Evolutionary conservation across 1,139 yeast genomes (phyloP), one percentile per base, ranked within the genome.

Genomic region (Protomyces gravidus): DNA sequence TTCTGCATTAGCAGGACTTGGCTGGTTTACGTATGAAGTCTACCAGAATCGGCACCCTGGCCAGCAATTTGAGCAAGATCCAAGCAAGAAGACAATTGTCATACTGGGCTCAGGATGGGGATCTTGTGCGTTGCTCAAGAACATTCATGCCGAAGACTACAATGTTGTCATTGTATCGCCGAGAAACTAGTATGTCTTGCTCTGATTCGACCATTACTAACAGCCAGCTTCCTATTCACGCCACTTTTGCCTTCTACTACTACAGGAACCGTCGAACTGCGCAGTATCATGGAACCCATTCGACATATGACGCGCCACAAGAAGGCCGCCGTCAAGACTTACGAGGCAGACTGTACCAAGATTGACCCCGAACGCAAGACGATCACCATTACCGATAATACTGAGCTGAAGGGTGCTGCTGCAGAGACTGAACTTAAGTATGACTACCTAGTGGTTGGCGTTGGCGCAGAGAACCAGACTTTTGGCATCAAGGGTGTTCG

Each of bases 31-130:
- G 15, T 72, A 69, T 62, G 65, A 68, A 33, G 68, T 74, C 65
- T 74, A 73, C 63, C 68, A 68, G 46, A 68, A 68, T 25, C 67
- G 73, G 50, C 72, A 73, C 63, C 78, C 77, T 21, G 70, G 68
- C 7, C 70, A 68, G 60, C 78, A 75, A 65, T 58, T 64, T 17
- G 72, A 73, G 17, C 70, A 74, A 7, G 75, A 71, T 63, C 73
- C 87, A 63, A 82, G 84, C 71, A 88, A 87, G 79, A 90, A 90
- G 77, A 89, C 92, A 47, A 76, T 90, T 69, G 95, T 90, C 60
- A 83, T 90, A 65, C 80, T 90, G 67, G 97, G 97, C 62, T 82
- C 95, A 48, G 97, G 97, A 61, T 90, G 97, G 97, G 97, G 95
- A 61, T 82, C 95, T 15, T 72, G 71, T 28, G 71, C 74, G 27